Base-by-base conservation (phyloP, 306 rosid species). In the Pterocarpus macrocarpus region DNA sequence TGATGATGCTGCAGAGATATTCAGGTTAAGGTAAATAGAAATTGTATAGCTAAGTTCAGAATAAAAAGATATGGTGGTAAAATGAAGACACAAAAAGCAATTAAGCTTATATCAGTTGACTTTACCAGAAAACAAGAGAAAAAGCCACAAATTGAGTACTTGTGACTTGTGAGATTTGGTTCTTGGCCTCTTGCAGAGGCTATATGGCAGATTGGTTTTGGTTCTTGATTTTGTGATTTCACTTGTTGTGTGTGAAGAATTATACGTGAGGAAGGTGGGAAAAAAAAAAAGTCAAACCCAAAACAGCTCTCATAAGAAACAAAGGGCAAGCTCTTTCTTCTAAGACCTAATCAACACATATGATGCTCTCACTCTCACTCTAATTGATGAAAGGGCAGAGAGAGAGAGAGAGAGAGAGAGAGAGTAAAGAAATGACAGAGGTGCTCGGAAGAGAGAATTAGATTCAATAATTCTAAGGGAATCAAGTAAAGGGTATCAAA, bases 381-480 rank as follows among this genome's bases (percentile, higher is more conserved):
- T 73, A n/a, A 67, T 43, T 38, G 76, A 43, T 53, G 76, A 30
- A n/a, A 39, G n/a, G 5, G n/a, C 0, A 53, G 5, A 22, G 10
- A 32, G 58, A 14, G 1, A 33, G 56, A 63, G 64, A 59, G 53
- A 50, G 72, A 32, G 2, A 41, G 58, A 64, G 58, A 59, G 32
- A 33, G 33, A 78, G 64, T n/a, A 22, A 41, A 53, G 73, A 63
- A 56, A n/a, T 9, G 64, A 45, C 64, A 45, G 80, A 73, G 71
- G 63, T 56, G 33, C 11, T 69, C 12, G 44, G 82, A 76, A 68
- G 76, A 72, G 84, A 80, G 91, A 86, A 86, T 85, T 85, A 67
- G 88, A 87, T 86, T 82, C 86, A 88, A 73, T 53, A 72, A 45
- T 50, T 77, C 50, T 67, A 52, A 36, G 63, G 84, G 90, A 86